Base-by-base conservation (phyloP, 495 filamentous ascomycete genomes). In the Hypoxylon crocopeplum region DNA sequence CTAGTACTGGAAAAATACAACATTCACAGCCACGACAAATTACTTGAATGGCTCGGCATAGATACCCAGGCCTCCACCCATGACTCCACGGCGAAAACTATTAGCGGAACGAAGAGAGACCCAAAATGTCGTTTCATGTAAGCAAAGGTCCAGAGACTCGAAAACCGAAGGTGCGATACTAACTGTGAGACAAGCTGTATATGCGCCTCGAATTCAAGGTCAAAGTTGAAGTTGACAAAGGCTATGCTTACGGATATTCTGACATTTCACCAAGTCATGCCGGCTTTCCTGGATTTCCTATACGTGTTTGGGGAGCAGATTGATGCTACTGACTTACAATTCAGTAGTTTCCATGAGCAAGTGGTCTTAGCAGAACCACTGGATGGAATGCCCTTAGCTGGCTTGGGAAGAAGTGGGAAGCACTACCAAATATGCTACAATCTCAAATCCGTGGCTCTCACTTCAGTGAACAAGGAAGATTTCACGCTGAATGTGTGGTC, bases 181-280 rank as follows among this genome's bases (percentile, higher is more conserved):
- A n/a, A n/a, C n/a, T n/a, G n/a, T n/a, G n/a, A n/a, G n/a, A n/a
- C n/a, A n/a, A n/a, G 50, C 10, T 37, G 16, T 19, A 24, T 54
- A 10, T 54, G 37, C 17, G 50, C 29, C 1, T 36, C 29, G 39
- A 29, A 54, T 29, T 54, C 50, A 8, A 54, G 39, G 19, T 24
- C 50, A 12, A 54, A 54, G 29, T 55, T 75, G 10, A 56, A 59
- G 8, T 47, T 73, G 17, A 68, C 62, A 15, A 56, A 54, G 24
- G 39, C 41, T 34, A 75, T 77, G 72, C 45, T 79, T 8, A 21
- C 46, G 0, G 48, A 68, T 17, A 69, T 76, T 17, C 49, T 78
- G 21, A 75, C 69, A 2, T 79, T 72, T 53, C 72, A 79, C 48
- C 77, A 79, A 63, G 75, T 80, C 10, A 77, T 77, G 68, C 72